Base-by-base conservation (phyloP, 805 yeast species). In the Saccharomycopsis selenospora region DNA sequence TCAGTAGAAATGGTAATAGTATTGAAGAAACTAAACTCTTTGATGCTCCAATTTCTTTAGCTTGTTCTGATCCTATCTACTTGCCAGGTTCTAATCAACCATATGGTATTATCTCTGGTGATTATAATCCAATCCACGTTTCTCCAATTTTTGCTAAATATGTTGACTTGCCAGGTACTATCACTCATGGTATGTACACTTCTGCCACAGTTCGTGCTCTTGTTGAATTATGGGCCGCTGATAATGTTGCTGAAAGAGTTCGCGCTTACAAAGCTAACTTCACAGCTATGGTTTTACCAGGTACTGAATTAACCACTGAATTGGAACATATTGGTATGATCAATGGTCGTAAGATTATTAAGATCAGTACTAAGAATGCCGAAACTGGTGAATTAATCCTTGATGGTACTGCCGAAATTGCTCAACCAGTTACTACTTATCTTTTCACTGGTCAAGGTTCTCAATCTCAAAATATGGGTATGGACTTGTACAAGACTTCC, bases 381-480 rank as follows among this genome's bases (percentile, higher is more conserved):
- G 88, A 83, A 60, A 83, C 91, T 51, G 90, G 79, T 50, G 77
- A 76, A 52, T 68, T 75, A 36, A 99, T 93, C 18, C 75, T 93
- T 59, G 66, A 76, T 47, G 99, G 98, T 71, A 95, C 88, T 72
- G 99, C 99, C 49, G 99, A 93, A 73, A 90, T 95, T 61, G 98
- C 93, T 60, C 99, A 93, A 72, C 99, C 99, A 28, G 85, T 83
- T 47, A 86, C 98, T 40, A 85, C 99, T 18, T 93, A 86, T 66
- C 95, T 93, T 50, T 93, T 95, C 72, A 93, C 99, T 56, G 99
- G 99, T 65, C 99, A 93, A 76, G 99, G 99, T 68, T 91, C 99
- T 53, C 99, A 93, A 71, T 99, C 95, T 69, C 99, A 95, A 74
- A 97, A 97, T 66, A 93, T 93, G 99, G 99, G 99, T 76, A 93